Percentiles rank a stretch among this genome's conserved stretches.
These are phyloP conservation scores for Globisporangium rhizosaccharum DNA, from an alignment of 352 stramenopile genomes.

Conservation along the genomic window DNA sequence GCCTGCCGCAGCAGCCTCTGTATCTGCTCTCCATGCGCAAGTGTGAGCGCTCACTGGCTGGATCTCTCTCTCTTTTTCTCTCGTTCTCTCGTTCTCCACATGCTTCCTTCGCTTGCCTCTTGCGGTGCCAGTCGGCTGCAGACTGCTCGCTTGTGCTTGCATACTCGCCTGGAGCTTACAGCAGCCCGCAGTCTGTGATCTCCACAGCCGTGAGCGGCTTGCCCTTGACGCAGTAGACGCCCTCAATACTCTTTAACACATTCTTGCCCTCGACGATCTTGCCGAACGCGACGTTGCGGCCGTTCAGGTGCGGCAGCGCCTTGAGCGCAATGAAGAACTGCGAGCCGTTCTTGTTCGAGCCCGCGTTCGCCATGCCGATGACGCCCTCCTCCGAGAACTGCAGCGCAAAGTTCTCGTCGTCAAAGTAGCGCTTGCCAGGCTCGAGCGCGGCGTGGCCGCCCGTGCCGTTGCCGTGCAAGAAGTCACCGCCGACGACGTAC, in stretches of 20 bases:
- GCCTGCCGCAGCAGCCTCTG: background rate
- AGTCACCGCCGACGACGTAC: slow-evolving; percentile 72
- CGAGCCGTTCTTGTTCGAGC: slow-evolving; percentile 96
- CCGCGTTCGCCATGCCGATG: slow-evolving; percentile 97
- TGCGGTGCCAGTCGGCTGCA: background rate
- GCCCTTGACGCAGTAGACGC: slow-evolving; percentile 78
- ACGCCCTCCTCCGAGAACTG: slow-evolving; percentile 83
- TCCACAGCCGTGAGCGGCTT: slow-evolving; percentile 77
- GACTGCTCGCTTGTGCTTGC: background rate
- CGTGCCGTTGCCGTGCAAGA: slow-evolving; percentile 67
- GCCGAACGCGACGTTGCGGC: slow-evolving; percentile 83
- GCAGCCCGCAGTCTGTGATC: slow-evolving; percentile 73
- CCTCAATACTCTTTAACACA: slow-evolving; percentile 80
- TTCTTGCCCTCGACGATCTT: slow-evolving; percentile 82
- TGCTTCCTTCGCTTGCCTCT: too few species aligned
- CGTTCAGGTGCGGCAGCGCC: slow-evolving; percentile 80
- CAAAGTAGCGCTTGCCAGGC: slow-evolving; percentile 66
- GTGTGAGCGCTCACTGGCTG: too few species aligned
- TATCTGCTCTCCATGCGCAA: background rate
- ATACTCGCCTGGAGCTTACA: slow-evolving; percentile 30
- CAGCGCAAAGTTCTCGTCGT: slow-evolving; percentile 85
- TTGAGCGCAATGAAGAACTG: slow-evolving; percentile 99
- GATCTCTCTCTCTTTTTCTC: background rate
- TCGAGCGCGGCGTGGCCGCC: slow-evolving; percentile 72
- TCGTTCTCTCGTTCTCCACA: background rate